Conservation (phyloP, 768 basidiomycete genomes). For the Leucosporidium scottii region DNA sequence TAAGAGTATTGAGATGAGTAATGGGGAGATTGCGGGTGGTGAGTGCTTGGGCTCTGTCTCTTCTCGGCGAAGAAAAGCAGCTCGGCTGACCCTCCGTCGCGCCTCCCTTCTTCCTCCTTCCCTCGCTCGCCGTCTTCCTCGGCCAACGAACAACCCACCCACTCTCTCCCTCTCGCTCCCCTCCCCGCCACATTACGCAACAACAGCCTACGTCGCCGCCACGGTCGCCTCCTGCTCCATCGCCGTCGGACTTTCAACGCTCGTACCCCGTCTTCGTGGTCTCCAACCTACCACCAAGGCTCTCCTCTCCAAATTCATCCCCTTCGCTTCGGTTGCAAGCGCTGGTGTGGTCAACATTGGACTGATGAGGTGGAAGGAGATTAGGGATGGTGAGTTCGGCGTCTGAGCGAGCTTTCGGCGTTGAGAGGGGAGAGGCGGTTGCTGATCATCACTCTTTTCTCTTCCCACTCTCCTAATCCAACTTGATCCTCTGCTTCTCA, state of each 20-base stretch:
- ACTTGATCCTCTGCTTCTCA: too few species aligned
- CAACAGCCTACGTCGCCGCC: slow-evolving; percentile 43
- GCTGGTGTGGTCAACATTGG: slow-evolving; percentile 46
- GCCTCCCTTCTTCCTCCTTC: neutral
- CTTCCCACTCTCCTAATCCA: too few species aligned
- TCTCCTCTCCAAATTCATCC: slow-evolving; percentile 38
- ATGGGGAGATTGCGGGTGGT: slow-evolving; percentile 42
- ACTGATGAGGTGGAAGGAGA: slow-evolving; percentile 43
- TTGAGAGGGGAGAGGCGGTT: neutral
- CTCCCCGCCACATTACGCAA: neutral
- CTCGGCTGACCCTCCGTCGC: neutral
- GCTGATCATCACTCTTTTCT: too few species aligned
- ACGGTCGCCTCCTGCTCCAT: slow-evolving; percentile 44
- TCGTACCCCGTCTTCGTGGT: slow-evolving; percentile 40
- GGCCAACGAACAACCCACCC: too few species aligned
- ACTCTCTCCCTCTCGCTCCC: neutral
- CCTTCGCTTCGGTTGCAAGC: slow-evolving; percentile 45
- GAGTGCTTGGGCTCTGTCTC: slow-evolving; percentile 3
- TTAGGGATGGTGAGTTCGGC: slow-evolving; percentile 44
- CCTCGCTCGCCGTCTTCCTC: neutral
- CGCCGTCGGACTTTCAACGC: slow-evolving; percentile 43
- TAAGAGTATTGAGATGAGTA: slow-evolving; percentile 44
- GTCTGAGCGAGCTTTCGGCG: slow-evolving; percentile 13
- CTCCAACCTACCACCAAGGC: slow-evolving; percentile 19
- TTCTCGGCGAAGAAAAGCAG: neutral